Evolutionary conservation across 2,329 filamentous ascomycete species (phyloP).

Genomic region (Colletotrichum melonis): DNA sequence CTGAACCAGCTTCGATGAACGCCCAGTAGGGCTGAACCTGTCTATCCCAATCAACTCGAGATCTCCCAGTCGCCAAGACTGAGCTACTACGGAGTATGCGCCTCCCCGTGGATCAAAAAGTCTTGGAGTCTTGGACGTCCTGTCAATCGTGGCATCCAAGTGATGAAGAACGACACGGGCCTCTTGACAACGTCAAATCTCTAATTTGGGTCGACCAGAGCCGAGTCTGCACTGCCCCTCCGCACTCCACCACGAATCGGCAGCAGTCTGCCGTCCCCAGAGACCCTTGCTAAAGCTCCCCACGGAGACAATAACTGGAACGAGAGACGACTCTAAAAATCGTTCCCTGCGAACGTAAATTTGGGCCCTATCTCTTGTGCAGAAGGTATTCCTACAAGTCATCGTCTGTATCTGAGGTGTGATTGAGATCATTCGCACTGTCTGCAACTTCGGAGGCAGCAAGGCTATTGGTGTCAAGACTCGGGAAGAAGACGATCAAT

Average conservation of each 20-base stretch:
- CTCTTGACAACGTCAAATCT: neutral
- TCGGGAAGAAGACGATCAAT: too few species aligned
- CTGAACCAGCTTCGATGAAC: neutral
- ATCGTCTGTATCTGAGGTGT: too few species aligned
- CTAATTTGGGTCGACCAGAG: neutral
- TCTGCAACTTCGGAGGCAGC: too few species aligned
- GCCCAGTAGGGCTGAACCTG: slow-evolving; percentile 22
- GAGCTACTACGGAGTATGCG: neutral
- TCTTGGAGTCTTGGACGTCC: neutral
- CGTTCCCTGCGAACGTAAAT: too few species aligned
- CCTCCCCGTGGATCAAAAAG: neutral
- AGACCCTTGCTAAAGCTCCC: slow-evolving; percentile 4
- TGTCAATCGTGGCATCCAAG: neutral
- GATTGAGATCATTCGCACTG: too few species aligned
- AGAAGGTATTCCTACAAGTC: too few species aligned
- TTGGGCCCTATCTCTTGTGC: too few species aligned
- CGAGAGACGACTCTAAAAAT: neutral
- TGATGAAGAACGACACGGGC: neutral
- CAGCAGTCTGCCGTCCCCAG: neutral
- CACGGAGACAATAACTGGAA: neutral
- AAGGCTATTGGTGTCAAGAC: too few species aligned
- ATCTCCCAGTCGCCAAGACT: slow-evolving; percentile 6
- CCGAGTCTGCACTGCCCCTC: slow-evolving; percentile 6
- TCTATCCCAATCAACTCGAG: neutral
- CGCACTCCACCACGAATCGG: slow-evolving; percentile 12